Percentiles rank a stretch among this genome's conserved stretches.
Conservation (phyloP, 805 yeast genomes). For the Yarrowia sp. region DNA sequence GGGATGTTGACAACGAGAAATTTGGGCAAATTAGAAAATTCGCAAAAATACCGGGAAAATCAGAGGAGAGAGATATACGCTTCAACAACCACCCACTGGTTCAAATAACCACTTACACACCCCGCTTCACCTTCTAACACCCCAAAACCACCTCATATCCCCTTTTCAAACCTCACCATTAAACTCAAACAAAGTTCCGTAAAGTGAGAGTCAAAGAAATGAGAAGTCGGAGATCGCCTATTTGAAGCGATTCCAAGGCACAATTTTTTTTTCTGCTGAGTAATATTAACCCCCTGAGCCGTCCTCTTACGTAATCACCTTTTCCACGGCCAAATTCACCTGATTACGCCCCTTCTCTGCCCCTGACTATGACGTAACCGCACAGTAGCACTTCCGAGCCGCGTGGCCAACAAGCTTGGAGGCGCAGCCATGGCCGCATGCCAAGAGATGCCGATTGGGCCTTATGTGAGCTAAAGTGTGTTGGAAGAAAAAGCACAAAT, state of each 20-base stretch:
- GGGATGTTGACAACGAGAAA: neutral
- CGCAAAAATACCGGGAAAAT: neutral
- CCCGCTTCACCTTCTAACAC: no score
- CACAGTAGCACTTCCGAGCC: slow-evolving; percentile 19
- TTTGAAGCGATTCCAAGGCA: no score
- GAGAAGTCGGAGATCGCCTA: neutral
- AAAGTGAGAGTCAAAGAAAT: neutral
- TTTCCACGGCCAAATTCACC: no score
- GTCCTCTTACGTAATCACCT: no score
- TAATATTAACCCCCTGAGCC: no score
- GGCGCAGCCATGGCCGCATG: slow-evolving; percentile 23
- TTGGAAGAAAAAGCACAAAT: neutral
- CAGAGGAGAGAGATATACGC: no score
- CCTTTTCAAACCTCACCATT: neutral
- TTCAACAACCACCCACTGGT: no score
- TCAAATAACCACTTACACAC: no score
- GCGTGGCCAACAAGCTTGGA: slow-evolving; percentile 20
- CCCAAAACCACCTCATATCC: no score
- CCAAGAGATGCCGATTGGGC: slow-evolving; percentile 15
- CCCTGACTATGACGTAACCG: slow-evolving; percentile 1
- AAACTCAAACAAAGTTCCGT: neutral
- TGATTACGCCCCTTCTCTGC: neutral
- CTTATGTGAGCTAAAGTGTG: neutral
- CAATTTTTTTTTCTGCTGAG: no score
- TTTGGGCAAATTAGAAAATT: neutral